A percentile compares a stretch with the other conserved stretches of the same genome.
Conservation (phyloP, 148 eudicot species). For the Fagopyrum esculentum region DNA sequence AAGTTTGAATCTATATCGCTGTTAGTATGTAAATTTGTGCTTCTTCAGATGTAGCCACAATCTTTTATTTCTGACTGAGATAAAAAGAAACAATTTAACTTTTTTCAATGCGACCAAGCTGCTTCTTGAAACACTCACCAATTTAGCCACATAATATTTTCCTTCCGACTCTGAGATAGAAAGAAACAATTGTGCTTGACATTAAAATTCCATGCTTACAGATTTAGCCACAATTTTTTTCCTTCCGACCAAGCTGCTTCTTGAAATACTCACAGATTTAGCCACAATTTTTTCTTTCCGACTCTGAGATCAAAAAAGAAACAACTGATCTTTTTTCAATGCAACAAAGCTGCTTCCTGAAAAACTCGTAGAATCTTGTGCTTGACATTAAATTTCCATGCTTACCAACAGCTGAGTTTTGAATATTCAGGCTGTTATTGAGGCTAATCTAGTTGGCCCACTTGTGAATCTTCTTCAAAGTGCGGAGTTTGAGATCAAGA, state of each 20-base stretch:
- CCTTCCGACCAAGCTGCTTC: not conserved
- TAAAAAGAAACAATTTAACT: not conserved
- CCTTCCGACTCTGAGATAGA: not conserved
- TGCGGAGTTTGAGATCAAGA: conserved; percentile 45
- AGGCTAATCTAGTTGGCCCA: conserved; percentile 32
- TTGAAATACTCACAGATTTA: not conserved
- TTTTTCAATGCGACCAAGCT: not conserved
- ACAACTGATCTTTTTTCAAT: too few species aligned
- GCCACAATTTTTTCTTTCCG: not conserved
- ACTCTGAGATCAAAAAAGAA: not conserved
- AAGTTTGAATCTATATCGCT: not conserved
- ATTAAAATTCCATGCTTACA: too few species aligned
- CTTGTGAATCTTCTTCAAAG: conserved; percentile 36
- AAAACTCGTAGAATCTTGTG: not conserved
- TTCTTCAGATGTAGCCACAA: not conserved
- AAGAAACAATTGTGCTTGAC: not conserved
- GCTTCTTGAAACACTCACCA: not conserved
- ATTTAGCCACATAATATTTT: not conserved
- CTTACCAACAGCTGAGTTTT: conserved; percentile 3
- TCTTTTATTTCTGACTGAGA: not conserved
- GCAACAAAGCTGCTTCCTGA: not conserved
- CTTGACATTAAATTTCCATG: not conserved
- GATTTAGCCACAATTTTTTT: not conserved
- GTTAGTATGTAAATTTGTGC: not conserved
- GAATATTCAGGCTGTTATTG: conserved; percentile 30